A percentile compares a stretch with the other conserved stretches of the same genome.
Evolutionary conservation across 305 asterid species (phyloP).

Genomic region (Fraxinus paxiana): DNA sequence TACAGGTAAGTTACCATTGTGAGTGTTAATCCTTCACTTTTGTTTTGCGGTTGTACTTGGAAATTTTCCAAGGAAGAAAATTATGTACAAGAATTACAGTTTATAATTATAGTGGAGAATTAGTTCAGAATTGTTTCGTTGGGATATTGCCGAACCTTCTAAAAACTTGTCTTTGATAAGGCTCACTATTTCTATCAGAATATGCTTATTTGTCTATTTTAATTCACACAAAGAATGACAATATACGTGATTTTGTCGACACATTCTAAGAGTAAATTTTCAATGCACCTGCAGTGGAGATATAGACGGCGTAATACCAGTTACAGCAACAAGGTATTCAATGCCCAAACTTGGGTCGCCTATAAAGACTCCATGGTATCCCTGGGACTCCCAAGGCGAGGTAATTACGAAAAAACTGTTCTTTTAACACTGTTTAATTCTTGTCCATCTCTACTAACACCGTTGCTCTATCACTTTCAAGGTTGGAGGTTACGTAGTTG

Average conservation of each 20-base stretch:
- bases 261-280: background rate
- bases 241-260: background rate
- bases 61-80: background rate
- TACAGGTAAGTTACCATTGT: background rate
- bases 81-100: background rate
- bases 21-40: background rate
- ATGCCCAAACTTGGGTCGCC: background rate
- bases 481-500: conserved; percentile 70
- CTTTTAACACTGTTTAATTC: background rate
- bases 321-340: background rate
- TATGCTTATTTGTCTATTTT: background rate
- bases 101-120: background rate
- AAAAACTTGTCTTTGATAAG: background rate
- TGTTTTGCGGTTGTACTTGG: background rate
- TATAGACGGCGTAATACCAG: background rate
- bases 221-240: background rate
- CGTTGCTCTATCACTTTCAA: background rate
- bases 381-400: background rate
- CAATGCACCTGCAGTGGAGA: background rate
- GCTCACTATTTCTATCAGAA: background rate
- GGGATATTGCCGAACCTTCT: background rate
- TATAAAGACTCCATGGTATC: background rate
- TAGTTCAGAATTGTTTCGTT: background rate
- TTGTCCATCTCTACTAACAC: background rate
- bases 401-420: background rate